phyloP scores from a whole-genome alignment of 1,284 basidiomycete genomes.

The Leccinum pallidistipes region DNA sequence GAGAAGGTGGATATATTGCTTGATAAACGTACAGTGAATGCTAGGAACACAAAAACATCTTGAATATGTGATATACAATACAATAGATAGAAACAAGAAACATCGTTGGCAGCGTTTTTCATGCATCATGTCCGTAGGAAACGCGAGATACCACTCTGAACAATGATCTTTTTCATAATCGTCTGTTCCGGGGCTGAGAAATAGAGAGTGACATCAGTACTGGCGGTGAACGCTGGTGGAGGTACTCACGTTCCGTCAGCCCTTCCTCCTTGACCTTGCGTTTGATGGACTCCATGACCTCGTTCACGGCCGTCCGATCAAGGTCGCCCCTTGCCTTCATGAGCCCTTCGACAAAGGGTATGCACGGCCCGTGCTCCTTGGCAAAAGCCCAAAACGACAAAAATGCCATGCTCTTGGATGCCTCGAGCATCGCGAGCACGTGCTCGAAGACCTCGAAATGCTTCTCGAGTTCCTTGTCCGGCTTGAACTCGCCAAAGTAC shows the following conservation, averaged over 20 bases:
- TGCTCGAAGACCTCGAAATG: conserved; percentile 89
- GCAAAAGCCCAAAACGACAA: conserved; percentile 96
- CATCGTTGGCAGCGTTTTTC: neutral
- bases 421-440: conserved; percentile 83
- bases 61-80: conserved; percentile 1
- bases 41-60: conserved; percentile 1
- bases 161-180: conserved; percentile 67
- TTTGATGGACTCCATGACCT: conserved; percentile 94
- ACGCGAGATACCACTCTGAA: neutral
- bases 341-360: conserved; percentile 87
- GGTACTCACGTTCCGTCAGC: conserved; percentile 73
- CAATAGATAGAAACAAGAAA: neutral
- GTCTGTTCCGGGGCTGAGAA: conserved; percentile 71
- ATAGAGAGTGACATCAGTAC: conserved; percentile 3
- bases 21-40: conserved; percentile 18
- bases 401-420: conserved; percentile 92
- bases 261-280: conserved; percentile 90
- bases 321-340: conserved; percentile 92
- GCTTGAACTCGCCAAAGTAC: conserved; percentile 84
- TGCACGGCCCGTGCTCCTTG: conserved; percentile 92
- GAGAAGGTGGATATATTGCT: conserved; percentile 1
- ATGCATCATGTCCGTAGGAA: neutral
- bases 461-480: conserved; percentile 76
- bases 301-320: conserved; percentile 82
- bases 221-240: neutral